Evolutionary conservation across 352 stramenopile species (phyloP).

Genomic region (Phytophthora kernoviae): DNA sequence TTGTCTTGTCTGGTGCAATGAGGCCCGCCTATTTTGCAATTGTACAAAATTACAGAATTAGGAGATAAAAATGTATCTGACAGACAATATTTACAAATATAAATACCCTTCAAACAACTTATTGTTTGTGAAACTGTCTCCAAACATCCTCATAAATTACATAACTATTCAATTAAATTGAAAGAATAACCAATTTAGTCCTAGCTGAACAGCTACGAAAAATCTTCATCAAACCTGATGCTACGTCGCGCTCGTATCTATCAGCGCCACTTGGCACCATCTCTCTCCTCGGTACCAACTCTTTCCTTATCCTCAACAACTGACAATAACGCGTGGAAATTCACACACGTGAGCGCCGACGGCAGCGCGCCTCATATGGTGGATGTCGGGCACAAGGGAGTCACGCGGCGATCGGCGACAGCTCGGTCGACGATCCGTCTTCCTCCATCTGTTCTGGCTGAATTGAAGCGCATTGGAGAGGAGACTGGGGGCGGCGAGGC

Average conservation of each 20-base stretch:
- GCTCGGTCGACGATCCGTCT: conserved; percentile 88
- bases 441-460: conserved; percentile 76
- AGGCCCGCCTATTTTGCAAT: background rate
- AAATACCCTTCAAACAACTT: no score
- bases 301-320: conserved; percentile 5
- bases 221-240: background rate
- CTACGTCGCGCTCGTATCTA: background rate
- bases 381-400: conserved; percentile 86
- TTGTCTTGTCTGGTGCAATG: conserved; percentile 18
- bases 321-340: conserved; percentile 31
- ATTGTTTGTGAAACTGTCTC: background rate
- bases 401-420: conserved; percentile 82
- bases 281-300: background rate
- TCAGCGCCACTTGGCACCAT: background rate
- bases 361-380: conserved; percentile 85
- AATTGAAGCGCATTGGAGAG: conserved; percentile 51
- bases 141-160: conserved; percentile 6
- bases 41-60: conserved; percentile 1
- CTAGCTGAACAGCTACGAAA: background rate
- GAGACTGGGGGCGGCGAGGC: conserved; percentile 17
- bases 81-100: no score
- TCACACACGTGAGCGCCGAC: conserved; percentile 62
- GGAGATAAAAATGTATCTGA: no score
- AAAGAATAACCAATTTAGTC: conserved; percentile 10
- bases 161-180: background rate